phyloP scores from a whole-genome alignment of 306 rosid species.

The Prunus campanulata region DNA sequence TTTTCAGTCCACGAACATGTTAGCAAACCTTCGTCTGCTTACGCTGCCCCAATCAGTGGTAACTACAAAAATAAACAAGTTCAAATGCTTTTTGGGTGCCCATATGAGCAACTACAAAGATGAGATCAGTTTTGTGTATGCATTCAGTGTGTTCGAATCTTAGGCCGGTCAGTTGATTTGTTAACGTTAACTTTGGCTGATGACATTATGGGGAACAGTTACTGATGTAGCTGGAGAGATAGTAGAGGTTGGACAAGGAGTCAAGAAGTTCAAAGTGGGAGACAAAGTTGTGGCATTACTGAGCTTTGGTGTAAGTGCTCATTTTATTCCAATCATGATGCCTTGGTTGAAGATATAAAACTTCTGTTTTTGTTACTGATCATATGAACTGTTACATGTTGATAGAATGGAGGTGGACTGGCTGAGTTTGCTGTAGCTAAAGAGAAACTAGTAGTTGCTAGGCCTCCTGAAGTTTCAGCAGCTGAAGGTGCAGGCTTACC shows the following conservation, averaged over 20 bases:
- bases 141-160: too few species aligned
- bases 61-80: not conserved
- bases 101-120: too few species aligned
- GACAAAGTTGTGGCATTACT: conserved; percentile 57
- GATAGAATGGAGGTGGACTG: conserved; percentile 65
- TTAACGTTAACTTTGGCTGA: not conserved
- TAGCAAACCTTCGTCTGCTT: too few species aligned
- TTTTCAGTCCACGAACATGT: too few species aligned
- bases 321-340: not conserved
- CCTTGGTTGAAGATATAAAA: too few species aligned
- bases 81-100: too few species aligned
- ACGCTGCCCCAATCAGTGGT: not conserved
- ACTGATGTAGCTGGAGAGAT: conserved; percentile 70
- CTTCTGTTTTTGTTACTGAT: too few species aligned
- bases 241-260: conserved; percentile 50
- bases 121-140: too few species aligned
- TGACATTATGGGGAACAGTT: conserved; percentile 35
- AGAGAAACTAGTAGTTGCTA: too few species aligned
- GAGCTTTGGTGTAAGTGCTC: conserved; percentile 32
- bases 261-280: conserved; percentile 46
- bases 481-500: too few species aligned
- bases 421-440: conserved; percentile 27
- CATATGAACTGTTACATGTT: not conserved
- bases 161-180: too few species aligned
- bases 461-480: too few species aligned